A percentile compares a stretch with the other conserved stretches of the same genome.
Evolutionary conservation across 345 rosid genomes (phyloP).

Genomic region (Eucalyptus dawsonii): DNA sequence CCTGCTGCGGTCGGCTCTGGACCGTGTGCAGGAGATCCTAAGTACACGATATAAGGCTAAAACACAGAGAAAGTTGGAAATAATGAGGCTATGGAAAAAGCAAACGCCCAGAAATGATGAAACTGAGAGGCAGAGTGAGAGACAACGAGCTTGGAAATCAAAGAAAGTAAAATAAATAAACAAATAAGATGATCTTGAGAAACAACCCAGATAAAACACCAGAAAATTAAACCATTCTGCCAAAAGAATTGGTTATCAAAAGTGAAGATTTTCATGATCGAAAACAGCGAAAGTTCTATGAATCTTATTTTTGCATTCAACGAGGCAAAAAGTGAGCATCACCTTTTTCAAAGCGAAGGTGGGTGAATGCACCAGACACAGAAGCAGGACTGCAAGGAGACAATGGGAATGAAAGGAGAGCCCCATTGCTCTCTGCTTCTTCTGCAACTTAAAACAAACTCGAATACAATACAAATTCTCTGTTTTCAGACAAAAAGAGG

Average conservation of each 20-base stretch:
- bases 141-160: not conserved
- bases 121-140: not conserved
- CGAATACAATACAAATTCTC: not conserved
- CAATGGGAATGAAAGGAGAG: not conserved
- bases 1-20: not conserved
- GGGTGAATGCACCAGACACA: slow-evolving; percentile 11
- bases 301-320: not conserved
- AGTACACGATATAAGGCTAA: slow-evolving; percentile 18
- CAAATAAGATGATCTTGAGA: not conserved
- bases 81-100: not conserved
- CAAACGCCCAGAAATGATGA: not conserved
- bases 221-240: not conserved
- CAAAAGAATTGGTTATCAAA: not conserved
- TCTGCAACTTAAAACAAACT: not conserved
- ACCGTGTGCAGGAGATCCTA: slow-evolving; percentile 15
- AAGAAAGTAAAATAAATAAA: not conserved
- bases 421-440: slow-evolving; percentile 9
- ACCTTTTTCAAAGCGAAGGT: slow-evolving; percentile 29
- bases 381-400: slow-evolving; percentile 2
- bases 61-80: not conserved
- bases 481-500: not conserved
- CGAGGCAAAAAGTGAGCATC: not conserved
- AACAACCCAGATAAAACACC: not conserved
- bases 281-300: not conserved
- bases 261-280: slow-evolving; percentile 1